Percentiles rank a stretch among this genome's conserved stretches.
Evolutionary conservation across 805 yeast species (phyloP).

Genomic region (Brettanomyces bruxellensis): DNA sequence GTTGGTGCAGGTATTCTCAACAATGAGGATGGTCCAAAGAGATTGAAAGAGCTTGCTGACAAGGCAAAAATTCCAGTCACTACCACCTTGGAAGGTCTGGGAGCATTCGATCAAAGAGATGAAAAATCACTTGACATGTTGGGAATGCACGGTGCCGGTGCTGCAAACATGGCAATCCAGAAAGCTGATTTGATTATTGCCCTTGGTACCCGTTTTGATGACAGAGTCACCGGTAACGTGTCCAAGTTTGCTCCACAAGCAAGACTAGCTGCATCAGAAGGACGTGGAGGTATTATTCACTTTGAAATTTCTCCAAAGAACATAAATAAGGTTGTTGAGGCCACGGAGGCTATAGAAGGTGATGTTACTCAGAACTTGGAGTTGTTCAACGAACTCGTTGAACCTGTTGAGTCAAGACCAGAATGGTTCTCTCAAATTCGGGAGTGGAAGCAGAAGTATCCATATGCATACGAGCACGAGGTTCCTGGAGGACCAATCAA

Average conservation of each 20-base stretch:
- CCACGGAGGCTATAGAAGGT: slow-evolving; percentile 95
- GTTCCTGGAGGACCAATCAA: slow-evolving; percentile 73
- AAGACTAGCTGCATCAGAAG: slow-evolving; percentile 75
- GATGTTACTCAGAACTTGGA: slow-evolving; percentile 78
- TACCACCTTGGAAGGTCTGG: slow-evolving; percentile 88
- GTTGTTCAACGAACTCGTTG: slow-evolving; percentile 61
- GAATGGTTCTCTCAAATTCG: slow-evolving; percentile 72
- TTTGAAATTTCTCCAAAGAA: slow-evolving; percentile 95
- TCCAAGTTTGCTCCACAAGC: slow-evolving; percentile 92
- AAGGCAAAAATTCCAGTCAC: slow-evolving; percentile 93
- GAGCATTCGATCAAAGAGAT: slow-evolving; percentile 89
- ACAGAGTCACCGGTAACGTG: slow-evolving; percentile 88
- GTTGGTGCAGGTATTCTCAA: slow-evolving; percentile 89
- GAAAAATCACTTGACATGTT: slow-evolving; percentile 89
- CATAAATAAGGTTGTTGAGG: slow-evolving; percentile 94
- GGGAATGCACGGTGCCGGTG: slow-evolving; percentile 97
- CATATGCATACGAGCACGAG: slow-evolving; percentile 75
- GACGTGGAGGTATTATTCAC: slow-evolving; percentile 93
- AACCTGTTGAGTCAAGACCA: slow-evolving; percentile 55
- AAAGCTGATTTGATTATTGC: slow-evolving; percentile 89
- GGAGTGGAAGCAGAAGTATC: slow-evolving; percentile 81
- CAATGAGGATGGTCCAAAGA: slow-evolving; percentile 68
- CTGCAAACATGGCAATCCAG: slow-evolving; percentile 92
- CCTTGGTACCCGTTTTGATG: slow-evolving; percentile 95
- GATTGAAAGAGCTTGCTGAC: slow-evolving; percentile 77